Evolutionary conservation across 2,329 filamentous ascomycete genomes (phyloP).

Genomic region (Fusarium setosum): DNA sequence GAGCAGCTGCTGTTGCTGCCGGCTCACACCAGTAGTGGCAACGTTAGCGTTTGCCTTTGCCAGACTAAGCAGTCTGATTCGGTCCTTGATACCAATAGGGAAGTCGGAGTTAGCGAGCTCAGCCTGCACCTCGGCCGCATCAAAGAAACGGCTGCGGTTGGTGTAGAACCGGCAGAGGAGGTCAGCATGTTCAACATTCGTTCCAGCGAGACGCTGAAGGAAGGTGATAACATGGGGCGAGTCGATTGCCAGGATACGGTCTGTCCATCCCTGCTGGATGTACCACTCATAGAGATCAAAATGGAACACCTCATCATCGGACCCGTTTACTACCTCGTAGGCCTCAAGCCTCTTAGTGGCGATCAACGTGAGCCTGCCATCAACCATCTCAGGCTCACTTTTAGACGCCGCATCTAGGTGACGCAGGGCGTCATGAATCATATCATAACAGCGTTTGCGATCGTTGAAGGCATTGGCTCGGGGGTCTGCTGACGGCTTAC

Average conservation of each 20-base stretch:
- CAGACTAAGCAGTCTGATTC: conserved; percentile 89
- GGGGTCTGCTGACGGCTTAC: conserved; percentile 76
- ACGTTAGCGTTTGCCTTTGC: conserved; percentile 95
- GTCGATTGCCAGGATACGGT: conserved; percentile 85
- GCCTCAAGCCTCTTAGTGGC: conserved; percentile 87
- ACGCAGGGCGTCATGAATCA: conserved; percentile 86
- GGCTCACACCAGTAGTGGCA: conserved; percentile 78
- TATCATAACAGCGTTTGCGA: conserved; percentile 83
- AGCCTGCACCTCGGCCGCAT: conserved; percentile 88
- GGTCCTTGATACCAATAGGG: conserved; percentile 79
- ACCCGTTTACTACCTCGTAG: conserved; percentile 88
- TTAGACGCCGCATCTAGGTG: conserved; percentile 79
- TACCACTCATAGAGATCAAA: conserved; percentile 99
- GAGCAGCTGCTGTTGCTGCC: conserved; percentile 85
- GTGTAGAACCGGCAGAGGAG: conserved; percentile 94
- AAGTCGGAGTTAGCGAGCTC: conserved; percentile 88
- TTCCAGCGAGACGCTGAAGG: conserved; percentile 78
- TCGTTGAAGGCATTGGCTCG: conserved; percentile 75
- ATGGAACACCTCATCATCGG: conserved; percentile 93
- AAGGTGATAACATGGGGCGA: conserved; percentile 90
- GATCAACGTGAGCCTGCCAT: conserved; percentile 81
- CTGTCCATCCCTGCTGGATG: conserved; percentile 83
- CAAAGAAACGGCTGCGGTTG: conserved; percentile 83
- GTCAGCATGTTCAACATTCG: conserved; percentile 83
- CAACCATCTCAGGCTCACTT: conserved; percentile 76